These are phyloP conservation scores for Rhizopogon sp. DNA, from an alignment of 768 basidiomycete species.

Conservation along the genomic window DNA sequence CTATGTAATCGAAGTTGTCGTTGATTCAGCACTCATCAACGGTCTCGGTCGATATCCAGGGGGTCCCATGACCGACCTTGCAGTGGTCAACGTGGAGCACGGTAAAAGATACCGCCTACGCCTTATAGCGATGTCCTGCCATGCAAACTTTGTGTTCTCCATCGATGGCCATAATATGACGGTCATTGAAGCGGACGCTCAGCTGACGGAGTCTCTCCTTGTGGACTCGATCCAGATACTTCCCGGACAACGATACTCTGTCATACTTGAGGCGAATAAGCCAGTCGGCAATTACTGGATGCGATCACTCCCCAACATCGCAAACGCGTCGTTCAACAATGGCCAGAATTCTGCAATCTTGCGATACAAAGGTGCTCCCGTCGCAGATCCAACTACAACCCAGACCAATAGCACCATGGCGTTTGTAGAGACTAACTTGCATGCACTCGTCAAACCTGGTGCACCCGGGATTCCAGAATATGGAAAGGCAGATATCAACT, in stretches of 20 bases:
- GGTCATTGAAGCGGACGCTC: slow-evolving; percentile 38
- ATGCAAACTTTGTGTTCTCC: slow-evolving; percentile 34
- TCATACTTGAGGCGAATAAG: slow-evolving; percentile 36
- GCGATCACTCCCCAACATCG: slow-evolving; percentile 20
- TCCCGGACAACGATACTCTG: slow-evolving; percentile 36
- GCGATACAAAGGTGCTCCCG: slow-evolving; percentile 29
- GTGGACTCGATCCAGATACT: slow-evolving; percentile 40
- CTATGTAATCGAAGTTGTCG: background rate
- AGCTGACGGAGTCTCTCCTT: slow-evolving; percentile 23
- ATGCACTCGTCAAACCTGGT: slow-evolving; percentile 5
- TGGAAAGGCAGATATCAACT: slow-evolving; percentile 21
- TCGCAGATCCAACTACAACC: slow-evolving; percentile 23
- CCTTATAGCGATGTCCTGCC: slow-evolving; percentile 31
- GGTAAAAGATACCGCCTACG: slow-evolving; percentile 28
- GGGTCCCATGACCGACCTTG: slow-evolving; percentile 19
- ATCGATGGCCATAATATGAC: slow-evolving; percentile 35
- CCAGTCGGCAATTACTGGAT: slow-evolving; percentile 42
- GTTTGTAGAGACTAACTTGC: slow-evolving; percentile 13
- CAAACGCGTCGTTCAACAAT: slow-evolving; percentile 18
- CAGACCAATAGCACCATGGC: slow-evolving; percentile 10
- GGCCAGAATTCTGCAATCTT: slow-evolving; percentile 35
- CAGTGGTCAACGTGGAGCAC: slow-evolving; percentile 24
- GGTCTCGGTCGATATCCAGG: slow-evolving; percentile 40
- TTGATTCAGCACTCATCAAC: slow-evolving; percentile 38
- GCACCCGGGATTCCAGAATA: slow-evolving; percentile 22